Conservation (phyloP, 2,329 filamentous ascomycete species). For the Mollisia scopiformis region DNA sequence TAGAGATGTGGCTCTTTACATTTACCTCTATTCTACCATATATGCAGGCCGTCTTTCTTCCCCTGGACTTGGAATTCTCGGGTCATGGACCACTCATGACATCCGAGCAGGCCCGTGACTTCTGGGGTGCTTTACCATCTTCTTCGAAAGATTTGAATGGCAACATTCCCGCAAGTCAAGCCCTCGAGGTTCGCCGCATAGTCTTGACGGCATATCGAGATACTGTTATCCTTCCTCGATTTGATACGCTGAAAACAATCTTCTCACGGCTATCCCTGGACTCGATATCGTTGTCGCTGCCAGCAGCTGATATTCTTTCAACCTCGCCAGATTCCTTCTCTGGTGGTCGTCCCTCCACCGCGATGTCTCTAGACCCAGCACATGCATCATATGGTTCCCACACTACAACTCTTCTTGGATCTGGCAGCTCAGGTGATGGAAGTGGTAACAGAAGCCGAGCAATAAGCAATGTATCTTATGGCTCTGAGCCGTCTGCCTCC, state of each 20-base stretch:
- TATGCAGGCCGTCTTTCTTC: constrained; percentile 92
- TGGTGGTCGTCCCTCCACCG: constrained; percentile 68
- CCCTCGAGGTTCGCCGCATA: constrained; percentile 85
- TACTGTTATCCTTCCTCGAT: constrained; percentile 82
- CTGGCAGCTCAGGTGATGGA: constrained; percentile 52
- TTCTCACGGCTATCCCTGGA: constrained; percentile 90
- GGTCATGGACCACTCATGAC: constrained; percentile 81
- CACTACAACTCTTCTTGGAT: constrained; percentile 72
- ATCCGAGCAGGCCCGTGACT: constrained; percentile 79
- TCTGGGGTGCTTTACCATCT: constrained; percentile 76
- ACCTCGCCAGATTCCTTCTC: constrained; percentile 50
- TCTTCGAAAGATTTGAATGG: constrained; percentile 45
- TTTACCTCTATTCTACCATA: constrained; percentile 92
- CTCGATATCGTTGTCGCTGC: constrained; percentile 52
- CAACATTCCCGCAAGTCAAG: constrained; percentile 47
- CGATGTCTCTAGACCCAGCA: constrained; percentile 73
- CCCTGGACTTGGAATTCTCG: constrained; percentile 89
- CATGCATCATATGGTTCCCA: constrained; percentile 81
- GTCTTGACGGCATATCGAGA: constrained; percentile 89
- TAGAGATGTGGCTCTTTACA: constrained; percentile 92
- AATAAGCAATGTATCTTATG: constrained; percentile 81
- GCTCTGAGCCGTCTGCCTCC: constrained; percentile 40
- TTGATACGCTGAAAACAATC: constrained; percentile 85
- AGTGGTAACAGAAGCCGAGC: constrained; percentile 72
- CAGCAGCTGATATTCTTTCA: constrained; percentile 47